Percentiles rank a stretch among this genome's conserved stretches.
Evolutionary conservation across 441 rosid species (phyloP).

Genomic region (Euphorbia celastroides): DNA sequence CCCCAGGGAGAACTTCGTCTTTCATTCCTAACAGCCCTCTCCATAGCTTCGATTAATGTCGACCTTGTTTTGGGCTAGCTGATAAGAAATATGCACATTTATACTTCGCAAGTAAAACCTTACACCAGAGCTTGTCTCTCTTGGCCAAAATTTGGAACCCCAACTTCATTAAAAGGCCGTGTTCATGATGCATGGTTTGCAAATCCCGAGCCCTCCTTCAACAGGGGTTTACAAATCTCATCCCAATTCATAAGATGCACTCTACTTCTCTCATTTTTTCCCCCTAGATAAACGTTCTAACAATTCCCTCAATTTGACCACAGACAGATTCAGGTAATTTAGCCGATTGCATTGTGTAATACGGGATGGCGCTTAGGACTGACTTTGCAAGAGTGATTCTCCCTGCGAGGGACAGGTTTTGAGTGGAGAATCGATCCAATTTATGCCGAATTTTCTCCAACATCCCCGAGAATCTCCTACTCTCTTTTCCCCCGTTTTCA

Average conservation of each 20-base stretch:
- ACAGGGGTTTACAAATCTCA: background rate
- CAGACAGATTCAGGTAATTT: background rate
- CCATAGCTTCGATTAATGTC: no score
- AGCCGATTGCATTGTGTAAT: background rate
- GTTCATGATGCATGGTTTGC: no score
- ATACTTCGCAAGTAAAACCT: no score
- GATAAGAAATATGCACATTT: no score
- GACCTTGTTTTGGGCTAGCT: no score
- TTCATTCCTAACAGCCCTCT: no score
- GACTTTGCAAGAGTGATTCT: background rate
- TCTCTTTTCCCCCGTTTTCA: background rate
- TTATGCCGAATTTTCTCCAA: background rate
- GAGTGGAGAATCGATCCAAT: background rate
- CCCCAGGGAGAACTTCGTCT: no score
- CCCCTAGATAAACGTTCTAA: background rate
- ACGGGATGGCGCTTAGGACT: background rate
- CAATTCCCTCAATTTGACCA: no score
- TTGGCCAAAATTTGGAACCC: no score
- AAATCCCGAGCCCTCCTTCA: no score
- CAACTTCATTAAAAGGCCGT: no score
- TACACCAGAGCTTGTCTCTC: no score
- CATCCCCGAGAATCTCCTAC: background rate
- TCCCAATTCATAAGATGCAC: background rate
- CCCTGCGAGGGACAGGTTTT: background rate
- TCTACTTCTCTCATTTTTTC: background rate